Percentiles rank a stretch among this genome's conserved stretches.
Conservation (phyloP, 345 rosid species). For the Ceriops zippeliana region DNA sequence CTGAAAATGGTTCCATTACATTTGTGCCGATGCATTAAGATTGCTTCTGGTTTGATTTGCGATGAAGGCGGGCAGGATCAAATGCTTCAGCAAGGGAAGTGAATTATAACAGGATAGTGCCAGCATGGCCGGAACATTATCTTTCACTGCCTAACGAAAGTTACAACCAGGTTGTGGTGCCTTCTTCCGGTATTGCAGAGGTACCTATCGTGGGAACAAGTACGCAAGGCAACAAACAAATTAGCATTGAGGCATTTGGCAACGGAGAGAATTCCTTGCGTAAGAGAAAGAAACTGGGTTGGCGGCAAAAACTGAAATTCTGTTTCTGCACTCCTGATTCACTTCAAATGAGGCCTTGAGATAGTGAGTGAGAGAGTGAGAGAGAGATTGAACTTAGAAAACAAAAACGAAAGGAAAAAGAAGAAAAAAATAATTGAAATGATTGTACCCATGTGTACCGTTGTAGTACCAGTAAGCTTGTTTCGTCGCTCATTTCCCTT, state of each 20-base stretch:
- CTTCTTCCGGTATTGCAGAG: slow-evolving; percentile 11
- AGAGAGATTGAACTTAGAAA: neutral
- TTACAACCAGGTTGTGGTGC: slow-evolving; percentile 17
- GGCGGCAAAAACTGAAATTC: slow-evolving; percentile 16
- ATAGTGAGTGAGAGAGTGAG: neutral
- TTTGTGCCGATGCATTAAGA: neutral
- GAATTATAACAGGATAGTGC: slow-evolving; percentile 54
- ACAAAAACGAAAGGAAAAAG: neutral
- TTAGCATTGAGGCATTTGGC: slow-evolving; percentile 7
- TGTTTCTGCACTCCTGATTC: slow-evolving; percentile 38
- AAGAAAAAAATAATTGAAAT: neutral
- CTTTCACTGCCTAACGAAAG: slow-evolving; percentile 12
- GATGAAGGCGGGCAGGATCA: slow-evolving; percentile 43
- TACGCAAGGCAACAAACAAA: slow-evolving; percentile 5
- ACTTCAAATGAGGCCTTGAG: neutral
- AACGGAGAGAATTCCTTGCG: slow-evolving; percentile 10
- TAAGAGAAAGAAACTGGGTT: slow-evolving; percentile 16
- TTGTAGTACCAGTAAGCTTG: no score
- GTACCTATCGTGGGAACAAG: slow-evolving; percentile 7
- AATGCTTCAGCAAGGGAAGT: slow-evolving; percentile 46
- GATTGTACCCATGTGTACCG: no score
- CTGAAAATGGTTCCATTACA: neutral
- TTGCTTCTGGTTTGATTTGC: neutral
- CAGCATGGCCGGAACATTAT: slow-evolving; percentile 43
- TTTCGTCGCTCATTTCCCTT: no score